Evolutionary conservation across 345 rosid species (phyloP).

Genomic region (Punica granatum): DNA sequence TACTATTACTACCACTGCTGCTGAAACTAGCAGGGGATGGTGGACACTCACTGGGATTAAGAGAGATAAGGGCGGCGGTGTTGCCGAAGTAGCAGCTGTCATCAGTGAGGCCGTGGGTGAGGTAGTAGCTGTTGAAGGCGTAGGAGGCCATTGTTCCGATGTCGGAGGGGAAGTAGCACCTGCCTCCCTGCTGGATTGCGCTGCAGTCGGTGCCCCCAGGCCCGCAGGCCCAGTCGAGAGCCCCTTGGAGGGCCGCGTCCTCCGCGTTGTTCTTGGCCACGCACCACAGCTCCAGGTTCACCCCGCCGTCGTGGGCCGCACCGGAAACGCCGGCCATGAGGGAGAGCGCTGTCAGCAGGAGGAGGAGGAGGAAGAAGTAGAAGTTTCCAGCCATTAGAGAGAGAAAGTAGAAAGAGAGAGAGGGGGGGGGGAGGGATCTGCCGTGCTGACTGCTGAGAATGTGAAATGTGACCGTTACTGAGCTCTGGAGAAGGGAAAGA

Average conservation of each 20-base stretch:
- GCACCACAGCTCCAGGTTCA: conserved; percentile 62
- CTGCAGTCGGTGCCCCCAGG: conserved; percentile 53
- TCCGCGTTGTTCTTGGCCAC: conserved; percentile 64
- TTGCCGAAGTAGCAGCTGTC: conserved; percentile 61
- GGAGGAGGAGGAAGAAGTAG: conserved; percentile 13
- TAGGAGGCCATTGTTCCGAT: conserved; percentile 56
- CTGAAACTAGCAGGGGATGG: background rate
- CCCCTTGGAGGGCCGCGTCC: conserved; percentile 52
- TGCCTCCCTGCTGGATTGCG: conserved; percentile 58
- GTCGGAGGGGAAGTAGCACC: conserved; percentile 54
- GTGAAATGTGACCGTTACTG: conserved; percentile 16
- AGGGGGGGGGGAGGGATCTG: background rate
- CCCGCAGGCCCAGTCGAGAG: conserved; percentile 85
- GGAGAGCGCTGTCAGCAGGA: background rate
- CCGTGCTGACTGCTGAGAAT: background rate
- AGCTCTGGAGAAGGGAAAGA: background rate
- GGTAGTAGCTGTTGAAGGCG: conserved; percentile 70
- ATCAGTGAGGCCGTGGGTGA: conserved; percentile 61
- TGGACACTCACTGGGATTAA: conserved; percentile 58
- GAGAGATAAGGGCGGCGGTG: conserved; percentile 65
- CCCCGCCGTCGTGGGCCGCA: conserved; percentile 12
- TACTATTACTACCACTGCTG: background rate
- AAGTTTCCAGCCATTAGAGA: conserved; percentile 3
- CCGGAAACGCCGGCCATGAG: conserved; percentile 3
- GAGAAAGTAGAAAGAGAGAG: background rate